Percentiles rank a stretch among this genome's conserved stretches.
These are phyloP conservation scores for Clarireedia monteithiana DNA, from an alignment of 2,329 filamentous ascomycete genomes.

Conservation along the genomic window DNA sequence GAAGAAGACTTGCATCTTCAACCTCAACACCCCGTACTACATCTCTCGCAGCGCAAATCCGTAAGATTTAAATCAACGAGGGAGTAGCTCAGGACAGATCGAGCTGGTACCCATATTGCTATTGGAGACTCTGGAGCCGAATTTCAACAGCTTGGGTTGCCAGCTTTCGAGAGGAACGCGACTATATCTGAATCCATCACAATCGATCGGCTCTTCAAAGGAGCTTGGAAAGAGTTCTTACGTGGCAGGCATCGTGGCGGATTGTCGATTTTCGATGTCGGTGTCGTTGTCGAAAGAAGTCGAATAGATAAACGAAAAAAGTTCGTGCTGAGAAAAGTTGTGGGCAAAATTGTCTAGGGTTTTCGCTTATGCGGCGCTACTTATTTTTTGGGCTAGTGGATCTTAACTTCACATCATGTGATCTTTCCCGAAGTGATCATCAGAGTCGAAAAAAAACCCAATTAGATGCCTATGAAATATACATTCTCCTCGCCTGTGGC, in stretches of 20 bases:
- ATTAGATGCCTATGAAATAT: too few species aligned
- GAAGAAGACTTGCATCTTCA: conserved; percentile 62
- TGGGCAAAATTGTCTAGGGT: conserved; percentile 6
- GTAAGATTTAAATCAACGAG: conserved; percentile 43
- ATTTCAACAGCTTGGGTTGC: conserved; percentile 29
- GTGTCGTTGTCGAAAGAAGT: conserved; percentile 16
- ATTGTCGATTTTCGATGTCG: conserved; percentile 32
- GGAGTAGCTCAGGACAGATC: conserved; percentile 62
- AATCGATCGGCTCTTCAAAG: conserved; percentile 23
- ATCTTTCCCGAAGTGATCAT: neutral
- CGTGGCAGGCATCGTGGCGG: conserved; percentile 46
- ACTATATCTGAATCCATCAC: conserved; percentile 47
- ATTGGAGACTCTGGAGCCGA: conserved; percentile 35
- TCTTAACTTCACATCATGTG: neutral
- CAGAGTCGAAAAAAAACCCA: too few species aligned
- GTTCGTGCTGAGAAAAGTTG: neutral
- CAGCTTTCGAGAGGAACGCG: conserved; percentile 69
- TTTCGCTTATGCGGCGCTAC: conserved; percentile 2
- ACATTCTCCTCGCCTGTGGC: too few species aligned
- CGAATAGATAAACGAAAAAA: neutral
- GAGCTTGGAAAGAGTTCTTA: conserved; percentile 19
- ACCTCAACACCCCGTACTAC: conserved; percentile 67
- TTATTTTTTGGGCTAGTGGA: neutral
- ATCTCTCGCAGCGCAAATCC: conserved; percentile 50
- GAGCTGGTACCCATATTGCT: conserved; percentile 57